Conservation (phyloP, 805 yeast genomes). For the Candida railenensis region DNA sequence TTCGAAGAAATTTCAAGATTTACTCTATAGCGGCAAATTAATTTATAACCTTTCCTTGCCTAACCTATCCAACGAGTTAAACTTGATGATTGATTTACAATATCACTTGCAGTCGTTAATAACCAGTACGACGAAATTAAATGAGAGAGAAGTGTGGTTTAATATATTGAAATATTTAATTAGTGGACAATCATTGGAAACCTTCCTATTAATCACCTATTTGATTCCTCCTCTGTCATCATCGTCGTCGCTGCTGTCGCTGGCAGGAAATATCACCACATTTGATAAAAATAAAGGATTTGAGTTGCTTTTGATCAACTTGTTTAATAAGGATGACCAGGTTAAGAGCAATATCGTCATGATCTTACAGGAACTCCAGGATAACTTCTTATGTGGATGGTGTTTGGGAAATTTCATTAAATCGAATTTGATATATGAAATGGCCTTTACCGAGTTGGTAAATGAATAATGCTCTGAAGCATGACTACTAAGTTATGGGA, state of each 20-base stretch:
- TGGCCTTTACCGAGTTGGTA: constrained; percentile 37
- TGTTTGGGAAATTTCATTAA: constrained; percentile 36
- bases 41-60: constrained; percentile 33
- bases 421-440: constrained; percentile 37
- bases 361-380: constrained; percentile 44
- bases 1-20: constrained; percentile 32
- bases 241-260: constrained; percentile 33
- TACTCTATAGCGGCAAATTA: constrained; percentile 30
- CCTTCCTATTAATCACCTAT: constrained; percentile 38
- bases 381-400: constrained; percentile 46
- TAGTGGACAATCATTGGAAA: constrained; percentile 40
- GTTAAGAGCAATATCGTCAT: constrained; percentile 38
- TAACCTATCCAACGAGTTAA: constrained; percentile 39
- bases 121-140: constrained; percentile 16
- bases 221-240: constrained; percentile 41
- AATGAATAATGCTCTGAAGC: constrained; percentile 3
- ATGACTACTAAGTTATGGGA: too few relatives aligned
- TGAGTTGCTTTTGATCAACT: constrained; percentile 38
- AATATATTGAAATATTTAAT: constrained; percentile 41
- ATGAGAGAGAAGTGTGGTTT: constrained; percentile 40
- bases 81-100: constrained; percentile 42
- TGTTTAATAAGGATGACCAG: constrained; percentile 41
- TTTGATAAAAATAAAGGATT: constrained; percentile 46
- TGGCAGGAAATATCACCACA: constrained; percentile 39
- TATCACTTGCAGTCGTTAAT: constrained; percentile 39